Base-by-base conservation (phyloP, 345 rosid genomes). In the Ceriops decandra region DNA sequence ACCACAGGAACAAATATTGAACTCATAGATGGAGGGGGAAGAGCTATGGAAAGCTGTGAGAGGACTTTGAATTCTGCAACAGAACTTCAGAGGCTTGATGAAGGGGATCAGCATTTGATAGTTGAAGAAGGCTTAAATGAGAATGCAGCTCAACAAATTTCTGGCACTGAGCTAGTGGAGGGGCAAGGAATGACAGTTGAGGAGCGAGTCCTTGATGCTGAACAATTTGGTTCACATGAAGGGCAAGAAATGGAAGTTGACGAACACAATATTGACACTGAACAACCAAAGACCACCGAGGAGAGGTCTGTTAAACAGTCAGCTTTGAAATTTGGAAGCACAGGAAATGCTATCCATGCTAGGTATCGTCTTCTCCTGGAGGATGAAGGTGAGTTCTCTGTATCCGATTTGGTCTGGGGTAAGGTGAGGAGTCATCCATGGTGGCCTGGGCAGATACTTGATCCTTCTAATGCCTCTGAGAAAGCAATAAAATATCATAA, bases 391-490 rank as follows among this genome's bases (percentile, higher is more conserved):
- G 84, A 73, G 32, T 78, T 85, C 59, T 60, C 64, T 28, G 84
- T 88, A 62, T 80, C 85, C 47, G 91, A 86, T 74, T 76, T 86
- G 78, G 91, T 88, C 16, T 88, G 95, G 95, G 89, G 91, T 36
- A 88, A 88, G 74, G 89, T 86, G 52, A 83, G 87, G 75, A 86
- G 91, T 80, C 91, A 88, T 76, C 95, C 89, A 2, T 86, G 91
- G 95, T 88, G 95, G 95, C 95, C 95, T 66, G 95, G 95, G 7
- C 91, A 88, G 80, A 88, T 88, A 56, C 85, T 82, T 72, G 84
- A 88, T 78, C 78, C 88, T 65, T 76, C 87, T n/a, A 85, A 83
- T 72, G 87, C 95, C 26, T 86, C 89, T 5, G 91, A 85, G 64
- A 83, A 76, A 81, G 89, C 91, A 30, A 66, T 79, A 74, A 83